Conservation (phyloP, 148 eudicot species). For the Chenopodium suecicum region DNA sequence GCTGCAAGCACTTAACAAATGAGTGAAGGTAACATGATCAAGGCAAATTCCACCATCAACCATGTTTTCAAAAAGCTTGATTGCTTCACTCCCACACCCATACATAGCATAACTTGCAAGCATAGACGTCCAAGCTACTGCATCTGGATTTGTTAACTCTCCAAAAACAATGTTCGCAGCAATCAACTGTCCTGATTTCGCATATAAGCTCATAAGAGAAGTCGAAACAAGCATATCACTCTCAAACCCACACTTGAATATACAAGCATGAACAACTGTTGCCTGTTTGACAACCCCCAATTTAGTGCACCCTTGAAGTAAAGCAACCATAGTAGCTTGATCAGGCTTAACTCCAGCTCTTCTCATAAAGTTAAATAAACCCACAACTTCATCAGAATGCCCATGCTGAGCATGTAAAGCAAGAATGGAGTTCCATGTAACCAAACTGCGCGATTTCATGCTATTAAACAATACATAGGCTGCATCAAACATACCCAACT, state of each 20-base stretch:
- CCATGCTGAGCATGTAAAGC: slow-evolving; percentile 37
- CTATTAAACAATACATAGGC: slow-evolving; percentile 36
- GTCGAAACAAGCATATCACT: slow-evolving; percentile 33
- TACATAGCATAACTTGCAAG: slow-evolving; percentile 44
- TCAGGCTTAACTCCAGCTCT: slow-evolving; percentile 37
- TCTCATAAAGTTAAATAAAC: slow-evolving; percentile 33
- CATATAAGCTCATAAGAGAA: slow-evolving; percentile 32
- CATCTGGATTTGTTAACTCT: slow-evolving; percentile 33
- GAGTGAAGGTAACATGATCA: slow-evolving; percentile 51
- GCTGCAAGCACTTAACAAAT: slow-evolving; percentile 51
- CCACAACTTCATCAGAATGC: slow-evolving; percentile 18
- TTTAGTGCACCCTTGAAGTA: slow-evolving; percentile 40
- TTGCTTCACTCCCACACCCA: slow-evolving; percentile 40
- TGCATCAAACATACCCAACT: slow-evolving; percentile 28
- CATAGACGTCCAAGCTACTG: slow-evolving; percentile 48
- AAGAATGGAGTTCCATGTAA: slow-evolving; percentile 48
- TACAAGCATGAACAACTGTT: slow-evolving; percentile 32
- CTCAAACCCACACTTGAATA: slow-evolving; percentile 33
- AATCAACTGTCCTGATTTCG: slow-evolving; percentile 39
- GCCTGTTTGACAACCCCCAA: slow-evolving; percentile 33
- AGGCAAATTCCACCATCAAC: slow-evolving; percentile 30
- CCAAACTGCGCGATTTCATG: slow-evolving; percentile 30
- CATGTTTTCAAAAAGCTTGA: slow-evolving; percentile 36
- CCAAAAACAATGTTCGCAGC: slow-evolving; percentile 30
- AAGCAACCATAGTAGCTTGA: slow-evolving; percentile 39